Evolutionary conservation across 306 rosid genomes (phyloP).

Genomic region (Rosa rugosa): DNA sequence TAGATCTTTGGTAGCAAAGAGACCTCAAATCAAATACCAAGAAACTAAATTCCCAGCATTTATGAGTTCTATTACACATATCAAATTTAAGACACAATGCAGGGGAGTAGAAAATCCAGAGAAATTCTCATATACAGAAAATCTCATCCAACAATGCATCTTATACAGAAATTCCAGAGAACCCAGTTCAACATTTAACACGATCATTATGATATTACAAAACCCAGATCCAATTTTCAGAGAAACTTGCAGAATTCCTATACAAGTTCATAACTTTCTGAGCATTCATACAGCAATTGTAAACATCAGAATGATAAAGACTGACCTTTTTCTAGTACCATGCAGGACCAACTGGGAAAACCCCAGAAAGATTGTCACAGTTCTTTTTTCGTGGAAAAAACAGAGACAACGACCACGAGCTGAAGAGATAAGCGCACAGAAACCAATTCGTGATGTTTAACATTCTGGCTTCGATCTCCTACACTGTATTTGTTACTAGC

Average conservation of each 20-base stretch:
- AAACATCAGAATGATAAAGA: background rate
- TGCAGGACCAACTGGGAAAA: slow-evolving; percentile 1
- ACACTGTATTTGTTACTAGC: too few species aligned
- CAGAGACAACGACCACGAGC: slow-evolving; percentile 7
- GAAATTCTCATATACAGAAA: background rate
- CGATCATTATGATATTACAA: background rate
- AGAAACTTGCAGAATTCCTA: background rate
- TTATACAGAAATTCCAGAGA: background rate
- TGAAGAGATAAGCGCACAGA: background rate
- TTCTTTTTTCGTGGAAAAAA: too few species aligned
- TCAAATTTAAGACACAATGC: background rate
- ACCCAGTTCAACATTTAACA: background rate
- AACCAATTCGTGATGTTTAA: background rate
- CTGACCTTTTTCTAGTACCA: background rate
- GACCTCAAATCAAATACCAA: background rate
- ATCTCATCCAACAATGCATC: background rate
- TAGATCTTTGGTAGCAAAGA: background rate
- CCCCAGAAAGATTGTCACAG: background rate
- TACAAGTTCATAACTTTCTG: background rate
- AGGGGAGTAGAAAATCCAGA: background rate
- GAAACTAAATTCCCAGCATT: background rate
- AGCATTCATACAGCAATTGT: too few species aligned
- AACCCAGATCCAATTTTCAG: slow-evolving; percentile 4
- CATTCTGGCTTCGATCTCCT: too few species aligned
- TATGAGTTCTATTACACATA: too few species aligned